Evolutionary conservation across 345 rosid species (phyloP).

Genomic region (Bruguiera parviflora): DNA sequence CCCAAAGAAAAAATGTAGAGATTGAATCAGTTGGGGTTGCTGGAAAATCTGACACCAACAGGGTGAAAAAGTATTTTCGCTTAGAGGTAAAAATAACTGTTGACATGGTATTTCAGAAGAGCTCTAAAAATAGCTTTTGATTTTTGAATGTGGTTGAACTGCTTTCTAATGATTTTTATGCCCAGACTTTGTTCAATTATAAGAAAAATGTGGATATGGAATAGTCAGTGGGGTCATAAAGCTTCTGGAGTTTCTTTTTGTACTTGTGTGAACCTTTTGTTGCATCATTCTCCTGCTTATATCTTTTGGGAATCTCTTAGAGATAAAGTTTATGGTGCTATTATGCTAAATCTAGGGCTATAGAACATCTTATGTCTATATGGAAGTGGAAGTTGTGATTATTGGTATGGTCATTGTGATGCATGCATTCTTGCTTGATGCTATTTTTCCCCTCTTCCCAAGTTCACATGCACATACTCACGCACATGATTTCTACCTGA

Average conservation of each 20-base stretch:
- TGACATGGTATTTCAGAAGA: background rate
- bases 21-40: constrained; percentile 74
- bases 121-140: background rate
- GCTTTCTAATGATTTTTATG: constrained; percentile 1
- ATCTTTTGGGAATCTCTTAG: background rate
- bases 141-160: background rate
- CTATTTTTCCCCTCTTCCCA: too few relatives aligned
- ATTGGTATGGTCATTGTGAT: too few relatives aligned
- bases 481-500: background rate
- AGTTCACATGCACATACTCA: too few relatives aligned
- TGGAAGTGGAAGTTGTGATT: background rate
- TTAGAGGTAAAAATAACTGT: constrained; percentile 46
- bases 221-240: background rate
- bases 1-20: constrained; percentile 40
- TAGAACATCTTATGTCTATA: background rate
- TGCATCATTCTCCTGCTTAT: background rate
- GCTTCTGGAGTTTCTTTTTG: background rate
- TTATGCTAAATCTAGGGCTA: background rate
- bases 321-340: too few relatives aligned
- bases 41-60: constrained; percentile 46
- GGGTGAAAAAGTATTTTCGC: constrained; percentile 62
- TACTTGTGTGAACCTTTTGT: background rate
- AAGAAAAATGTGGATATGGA: background rate
- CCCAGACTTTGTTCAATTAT: background rate
- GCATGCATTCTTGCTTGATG: too few relatives aligned